These are phyloP conservation scores for Catharanthus roseus DNA, from an alignment of 257 asterid genomes.

Conservation along the genomic window DNA sequence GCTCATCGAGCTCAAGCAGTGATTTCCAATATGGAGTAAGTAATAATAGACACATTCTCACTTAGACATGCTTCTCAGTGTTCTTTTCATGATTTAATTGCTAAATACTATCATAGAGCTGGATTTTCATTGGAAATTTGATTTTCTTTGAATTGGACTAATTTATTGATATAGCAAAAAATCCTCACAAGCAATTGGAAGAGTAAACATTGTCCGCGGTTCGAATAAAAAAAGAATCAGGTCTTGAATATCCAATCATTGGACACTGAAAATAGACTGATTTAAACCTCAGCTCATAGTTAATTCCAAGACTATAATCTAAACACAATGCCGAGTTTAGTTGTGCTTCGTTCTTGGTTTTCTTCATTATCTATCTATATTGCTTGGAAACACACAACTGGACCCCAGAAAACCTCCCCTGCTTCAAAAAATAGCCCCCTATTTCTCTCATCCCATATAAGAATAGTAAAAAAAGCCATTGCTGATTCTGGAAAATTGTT, in stretches of 20 bases:
- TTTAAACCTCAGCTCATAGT: background rate
- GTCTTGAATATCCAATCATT: background rate
- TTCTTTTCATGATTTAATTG: background rate
- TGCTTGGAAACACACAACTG: background rate
- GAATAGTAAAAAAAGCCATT: background rate
- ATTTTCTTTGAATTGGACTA: background rate
- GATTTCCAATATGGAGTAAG: slow-evolving; percentile 99
- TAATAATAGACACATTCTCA: slow-evolving; percentile 16
- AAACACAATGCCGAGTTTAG: background rate
- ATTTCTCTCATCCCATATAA: background rate
- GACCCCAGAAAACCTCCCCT: background rate
- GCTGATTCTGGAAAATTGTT: background rate
- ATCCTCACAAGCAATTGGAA: background rate
- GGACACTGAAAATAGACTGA: background rate
- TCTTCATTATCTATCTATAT: background rate
- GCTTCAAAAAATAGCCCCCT: background rate
- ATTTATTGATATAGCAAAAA: background rate
- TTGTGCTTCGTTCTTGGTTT: background rate
- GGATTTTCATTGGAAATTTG: background rate
- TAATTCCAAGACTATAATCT: background rate
- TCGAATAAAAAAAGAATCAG: background rate
- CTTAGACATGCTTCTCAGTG: background rate
- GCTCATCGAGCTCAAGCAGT: slow-evolving; percentile 96
- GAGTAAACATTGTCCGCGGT: background rate
- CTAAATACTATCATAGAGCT: background rate